Evolutionary conservation across 2,329 filamentous ascomycete genomes (phyloP), one percentile per base, ranked within the genome.

Genomic region (Thielaviopsis ethacetica): DNA sequence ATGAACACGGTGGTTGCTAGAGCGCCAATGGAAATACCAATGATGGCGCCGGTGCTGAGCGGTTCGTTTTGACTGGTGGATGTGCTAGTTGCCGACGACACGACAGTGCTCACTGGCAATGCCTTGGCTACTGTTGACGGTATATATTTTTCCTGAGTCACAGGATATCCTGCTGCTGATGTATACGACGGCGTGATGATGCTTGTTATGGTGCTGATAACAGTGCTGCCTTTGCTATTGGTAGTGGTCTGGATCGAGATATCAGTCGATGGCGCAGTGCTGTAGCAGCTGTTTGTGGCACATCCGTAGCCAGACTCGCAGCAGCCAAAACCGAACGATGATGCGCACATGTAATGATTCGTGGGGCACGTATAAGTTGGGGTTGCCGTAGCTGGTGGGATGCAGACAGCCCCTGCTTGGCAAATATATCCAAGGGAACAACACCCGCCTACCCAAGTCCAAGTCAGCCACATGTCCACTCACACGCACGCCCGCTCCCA

Each of bases 261-360:
- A 44, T 4, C 17, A 4, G 38, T 44, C 17, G 38, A 44, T 44
- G 38, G 38, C 38, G 38, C 38, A 7, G 38, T 44, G 13, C 38
- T 17, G 38, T 44, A 44, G 38, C 38, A 44, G 38, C 38, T 44
- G 38, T 44, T n/a, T 15, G 38, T 44, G 17, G 38, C 78, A 63
- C 80, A 83, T 26, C 67, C 74, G 71, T 76, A 72, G 4, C 74
- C 74, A 54, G 66, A 72, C 2, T 67, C 67, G 64, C 80, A 83
- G 62, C 80, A 82, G 0, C 79, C 79, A 59, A 72, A 76, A 56
- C 73, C 74, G 4, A 77, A 62, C 1, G 75, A 76, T 5, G 73
- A 64, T 1, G 80, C 73, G 60, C 80, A 82, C 3, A 73, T 68
- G 58, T 71, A 75, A 52, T 73, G 75, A 60, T 68, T 71, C 2